Evolutionary conservation across 495 filamentous ascomycete species (phyloP).

Genomic region (Lasiosphaeria miniovina): DNA sequence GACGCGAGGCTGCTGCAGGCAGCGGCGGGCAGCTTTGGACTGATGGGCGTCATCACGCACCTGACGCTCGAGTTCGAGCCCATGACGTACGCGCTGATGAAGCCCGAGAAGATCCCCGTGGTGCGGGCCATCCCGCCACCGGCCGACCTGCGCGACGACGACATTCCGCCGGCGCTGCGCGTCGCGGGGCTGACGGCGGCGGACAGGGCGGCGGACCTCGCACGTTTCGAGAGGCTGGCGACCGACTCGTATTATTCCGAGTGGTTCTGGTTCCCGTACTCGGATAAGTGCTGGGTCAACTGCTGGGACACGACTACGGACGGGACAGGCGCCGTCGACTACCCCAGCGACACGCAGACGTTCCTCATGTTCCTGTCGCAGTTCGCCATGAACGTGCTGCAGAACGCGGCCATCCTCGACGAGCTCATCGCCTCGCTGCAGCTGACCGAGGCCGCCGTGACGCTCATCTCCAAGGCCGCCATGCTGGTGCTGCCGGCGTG

Average conservation of each 20-base stretch:
- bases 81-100: slow-evolving; percentile 50
- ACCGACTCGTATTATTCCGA: slow-evolving; percentile 47
- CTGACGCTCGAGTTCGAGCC: slow-evolving; percentile 50
- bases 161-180: slow-evolving; percentile 33
- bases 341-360: slow-evolving; percentile 37
- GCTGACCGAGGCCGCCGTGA: slow-evolving; percentile 19
- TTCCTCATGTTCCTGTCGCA: slow-evolving; percentile 44
- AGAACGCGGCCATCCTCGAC: slow-evolving; percentile 17
- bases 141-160: slow-evolving; percentile 22
- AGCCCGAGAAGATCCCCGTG: slow-evolving; percentile 42
- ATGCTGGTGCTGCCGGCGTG: slow-evolving; percentile 40
- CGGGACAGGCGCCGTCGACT: slow-evolving; percentile 24
- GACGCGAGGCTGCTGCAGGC: slow-evolving; percentile 41
- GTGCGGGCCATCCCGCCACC: slow-evolving; percentile 49
- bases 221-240: slow-evolving; percentile 37
- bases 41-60: slow-evolving; percentile 53
- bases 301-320: slow-evolving; percentile 43
- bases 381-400: slow-evolving; percentile 22
- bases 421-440: slow-evolving; percentile 11
- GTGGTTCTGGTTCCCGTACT: slow-evolving; percentile 56
- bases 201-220: background rate
- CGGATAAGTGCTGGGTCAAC: slow-evolving; percentile 46
- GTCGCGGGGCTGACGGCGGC: background rate
- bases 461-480: slow-evolving; percentile 25
- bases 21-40: slow-evolving; percentile 51